These are phyloP conservation scores for Eleusine indica DNA, from an alignment of 176 grass and related monocot genomes.

Conservation along the genomic window DNA sequence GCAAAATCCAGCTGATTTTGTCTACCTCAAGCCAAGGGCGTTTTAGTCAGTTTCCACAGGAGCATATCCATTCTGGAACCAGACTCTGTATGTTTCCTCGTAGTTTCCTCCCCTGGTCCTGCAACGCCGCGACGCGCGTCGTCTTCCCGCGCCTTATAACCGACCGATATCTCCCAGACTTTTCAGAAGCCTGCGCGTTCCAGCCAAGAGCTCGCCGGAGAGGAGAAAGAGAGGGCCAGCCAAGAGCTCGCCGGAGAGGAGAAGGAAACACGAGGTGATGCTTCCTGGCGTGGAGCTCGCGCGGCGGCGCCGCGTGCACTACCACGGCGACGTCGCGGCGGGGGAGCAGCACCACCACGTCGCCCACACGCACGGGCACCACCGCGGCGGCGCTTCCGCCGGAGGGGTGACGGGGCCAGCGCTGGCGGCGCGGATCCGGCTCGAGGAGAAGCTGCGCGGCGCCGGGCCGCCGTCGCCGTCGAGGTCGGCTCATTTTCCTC, in stretches of 20 bases:
- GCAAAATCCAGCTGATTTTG: background rate
- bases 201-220: background rate
- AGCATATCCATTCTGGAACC: background rate
- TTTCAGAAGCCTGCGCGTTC: background rate
- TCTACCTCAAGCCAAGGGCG: background rate
- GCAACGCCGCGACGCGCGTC: background rate
- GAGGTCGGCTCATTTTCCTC: constrained; percentile 14
- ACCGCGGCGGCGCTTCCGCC: background rate
- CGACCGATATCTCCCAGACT: background rate
- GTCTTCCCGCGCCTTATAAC: constrained; percentile 1
- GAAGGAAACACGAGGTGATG: constrained; percentile 34
- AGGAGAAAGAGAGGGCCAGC: background rate
- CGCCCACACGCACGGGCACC: background rate
- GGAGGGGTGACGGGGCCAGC: constrained; percentile 49
- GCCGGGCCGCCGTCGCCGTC: constrained; percentile 27
- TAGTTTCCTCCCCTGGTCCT: background rate
- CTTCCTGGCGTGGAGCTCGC: constrained; percentile 82
- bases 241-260: background rate
- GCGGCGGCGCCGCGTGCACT: constrained; percentile 72
- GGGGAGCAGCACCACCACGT: constrained; percentile 31
- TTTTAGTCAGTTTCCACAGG: background rate
- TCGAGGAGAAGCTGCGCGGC: constrained; percentile 83
- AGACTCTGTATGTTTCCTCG: background rate
- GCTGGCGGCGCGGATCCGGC: constrained; percentile 65
- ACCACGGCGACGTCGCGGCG: constrained; percentile 45